Percentiles rank a stretch among this genome's conserved stretches.
Evolutionary conservation across 768 basidiomycete species (phyloP).

Genomic region (Leccinum broughii): DNA sequence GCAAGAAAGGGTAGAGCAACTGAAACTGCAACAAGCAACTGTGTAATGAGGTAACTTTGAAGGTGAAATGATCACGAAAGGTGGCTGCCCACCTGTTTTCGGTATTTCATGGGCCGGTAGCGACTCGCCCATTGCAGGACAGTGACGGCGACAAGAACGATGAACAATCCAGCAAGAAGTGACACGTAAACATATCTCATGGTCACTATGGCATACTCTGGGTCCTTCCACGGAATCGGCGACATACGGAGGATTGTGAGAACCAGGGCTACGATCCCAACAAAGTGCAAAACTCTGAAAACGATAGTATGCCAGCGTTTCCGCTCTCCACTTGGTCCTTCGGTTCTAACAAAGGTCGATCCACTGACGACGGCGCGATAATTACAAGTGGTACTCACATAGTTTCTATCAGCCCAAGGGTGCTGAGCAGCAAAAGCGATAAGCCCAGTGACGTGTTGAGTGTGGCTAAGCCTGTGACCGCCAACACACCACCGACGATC

Average conservation of each 20-base stretch:
- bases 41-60: conserved; percentile 5
- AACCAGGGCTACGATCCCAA: conserved; percentile 28
- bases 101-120: conserved; percentile 30
- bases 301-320: not conserved
- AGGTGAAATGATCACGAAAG: conserved; percentile 4
- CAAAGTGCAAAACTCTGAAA: conserved; percentile 30
- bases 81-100: conserved; percentile 35
- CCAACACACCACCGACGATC: conserved; percentile 53
- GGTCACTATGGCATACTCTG: too few relatives aligned
- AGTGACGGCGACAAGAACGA: conserved; percentile 46
- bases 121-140: conserved; percentile 55
- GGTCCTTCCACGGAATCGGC: not conserved
- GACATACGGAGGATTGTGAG: conserved; percentile 14
- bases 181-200: too few relatives aligned
- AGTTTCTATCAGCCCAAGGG: conserved; percentile 37
- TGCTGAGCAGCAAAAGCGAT: conserved; percentile 38
- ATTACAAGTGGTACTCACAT: conserved; percentile 29
- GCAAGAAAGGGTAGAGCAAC: conserved; percentile 60
- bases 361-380: not conserved
- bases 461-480: too few relatives aligned
- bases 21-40: conserved; percentile 60
- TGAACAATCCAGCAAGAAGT: conserved; percentile 36
- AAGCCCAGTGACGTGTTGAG: conserved; percentile 36
- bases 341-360: conserved; percentile 23
- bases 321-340: conserved; percentile 26